A percentile compares a stretch with the other conserved stretches of the same genome.
Evolutionary conservation across 495 filamentous ascomycete species (phyloP).

Genomic region (Choiromyces venosus): DNA sequence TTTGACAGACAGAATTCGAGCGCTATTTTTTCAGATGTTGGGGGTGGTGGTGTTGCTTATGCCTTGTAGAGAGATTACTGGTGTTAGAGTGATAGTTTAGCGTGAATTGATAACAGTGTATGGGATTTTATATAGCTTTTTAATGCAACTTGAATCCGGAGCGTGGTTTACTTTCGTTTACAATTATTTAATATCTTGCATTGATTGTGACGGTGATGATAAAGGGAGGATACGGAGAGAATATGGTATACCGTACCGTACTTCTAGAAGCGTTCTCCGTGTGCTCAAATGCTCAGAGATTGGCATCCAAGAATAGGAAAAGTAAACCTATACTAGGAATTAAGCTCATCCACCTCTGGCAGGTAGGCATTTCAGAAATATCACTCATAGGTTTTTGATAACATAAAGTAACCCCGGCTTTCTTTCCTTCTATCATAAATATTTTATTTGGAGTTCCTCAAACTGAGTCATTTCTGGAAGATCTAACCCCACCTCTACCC

Average conservation of each 20-base stretch:
- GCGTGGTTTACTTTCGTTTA: neutral
- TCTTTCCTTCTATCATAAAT: no score
- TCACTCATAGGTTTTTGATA: neutral
- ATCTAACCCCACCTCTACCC: no score
- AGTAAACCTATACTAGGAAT: neutral
- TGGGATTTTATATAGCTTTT: neutral
- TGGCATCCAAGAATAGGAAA: neutral
- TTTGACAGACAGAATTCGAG: slow-evolving; percentile 1
- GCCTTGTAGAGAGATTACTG: neutral
- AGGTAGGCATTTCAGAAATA: neutral
- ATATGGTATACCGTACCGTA: no score
- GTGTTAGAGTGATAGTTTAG: neutral
- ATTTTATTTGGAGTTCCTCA: no score
- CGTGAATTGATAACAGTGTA: neutral
- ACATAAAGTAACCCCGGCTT: neutral
- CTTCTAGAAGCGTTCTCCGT: neutral
- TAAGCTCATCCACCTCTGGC: neutral
- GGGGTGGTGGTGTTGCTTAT: neutral
- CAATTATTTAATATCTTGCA: neutral
- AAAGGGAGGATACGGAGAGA: neutral
- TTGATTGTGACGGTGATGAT: neutral
- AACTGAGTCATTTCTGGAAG: no score
- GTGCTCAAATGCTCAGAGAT: neutral
- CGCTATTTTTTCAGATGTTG: neutral
- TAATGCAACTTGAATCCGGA: neutral